Percentiles rank a stretch among this genome's conserved stretches.
phyloP scores from a whole-genome alignment of 164 flowering plant genomes.

The Umbilicus rupestris region DNA sequence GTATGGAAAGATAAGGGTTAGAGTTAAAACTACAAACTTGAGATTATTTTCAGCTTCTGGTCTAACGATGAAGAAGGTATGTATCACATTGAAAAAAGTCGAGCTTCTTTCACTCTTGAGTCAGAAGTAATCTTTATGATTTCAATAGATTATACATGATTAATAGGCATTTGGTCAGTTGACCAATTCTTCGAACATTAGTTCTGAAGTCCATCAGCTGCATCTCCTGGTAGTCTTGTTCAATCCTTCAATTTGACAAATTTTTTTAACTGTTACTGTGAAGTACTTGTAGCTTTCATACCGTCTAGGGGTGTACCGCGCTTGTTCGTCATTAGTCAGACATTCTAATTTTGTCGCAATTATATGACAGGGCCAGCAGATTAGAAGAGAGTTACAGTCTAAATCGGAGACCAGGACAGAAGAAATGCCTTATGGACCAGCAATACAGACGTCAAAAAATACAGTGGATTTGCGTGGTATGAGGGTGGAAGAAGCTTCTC shows the following conservation, averaged over 20 bases:
- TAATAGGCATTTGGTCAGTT: background rate
- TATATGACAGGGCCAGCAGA: constrained; percentile 23
- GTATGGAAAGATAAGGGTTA: constrained; percentile 60
- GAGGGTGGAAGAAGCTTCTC: constrained; percentile 75
- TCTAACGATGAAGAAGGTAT: constrained; percentile 40
- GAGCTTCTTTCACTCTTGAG: background rate
- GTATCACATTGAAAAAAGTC: background rate
- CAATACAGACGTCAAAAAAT: constrained; percentile 72
- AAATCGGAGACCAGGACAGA: constrained; percentile 15
- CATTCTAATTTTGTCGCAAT: background rate
- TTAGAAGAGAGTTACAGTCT: constrained; percentile 16
- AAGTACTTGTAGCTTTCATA: too few relatives aligned
- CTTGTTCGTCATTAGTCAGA: background rate
- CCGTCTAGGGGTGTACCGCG: background rate
- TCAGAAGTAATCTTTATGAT: background rate
- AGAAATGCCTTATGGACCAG: constrained; percentile 39
- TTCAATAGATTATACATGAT: too few relatives aligned
- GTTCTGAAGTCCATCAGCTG: background rate
- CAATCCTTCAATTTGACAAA: background rate
- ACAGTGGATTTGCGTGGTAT: constrained; percentile 79
- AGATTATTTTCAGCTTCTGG: constrained; percentile 25
- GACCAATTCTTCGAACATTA: background rate
- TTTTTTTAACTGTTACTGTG: background rate
- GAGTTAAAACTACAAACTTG: constrained; percentile 43
- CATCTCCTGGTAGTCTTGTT: background rate